Conservation (phyloP, 257 asterid species). For the Nemophila menziesii region DNA sequence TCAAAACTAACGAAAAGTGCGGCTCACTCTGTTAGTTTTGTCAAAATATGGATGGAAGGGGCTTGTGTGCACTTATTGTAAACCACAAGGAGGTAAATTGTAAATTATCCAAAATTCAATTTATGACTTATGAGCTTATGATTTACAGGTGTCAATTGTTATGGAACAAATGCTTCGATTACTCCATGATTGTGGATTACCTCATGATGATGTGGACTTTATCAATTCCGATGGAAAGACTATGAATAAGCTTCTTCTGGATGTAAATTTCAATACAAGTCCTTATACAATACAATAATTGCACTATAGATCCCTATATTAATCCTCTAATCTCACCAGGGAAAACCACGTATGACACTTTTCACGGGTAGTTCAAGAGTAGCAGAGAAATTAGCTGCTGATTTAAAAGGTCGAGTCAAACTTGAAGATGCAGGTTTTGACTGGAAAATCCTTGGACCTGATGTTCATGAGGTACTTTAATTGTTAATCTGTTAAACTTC, state of each 20-base stretch:
- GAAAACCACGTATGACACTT: conserved; percentile 90
- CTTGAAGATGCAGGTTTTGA: conserved; percentile 97
- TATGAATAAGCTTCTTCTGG: conserved; percentile 75
- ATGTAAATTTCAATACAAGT: conserved; percentile 46
- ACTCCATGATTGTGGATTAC: conserved; percentile 90
- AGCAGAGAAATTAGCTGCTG: conserved; percentile 81
- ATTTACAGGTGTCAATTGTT: conserved; percentile 63
- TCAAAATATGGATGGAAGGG: no score
- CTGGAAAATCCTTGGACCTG: conserved; percentile 98
- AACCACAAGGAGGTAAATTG: neutral
- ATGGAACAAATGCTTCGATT: conserved; percentile 91
- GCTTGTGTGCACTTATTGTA: no score
- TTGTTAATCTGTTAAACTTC: neutral
- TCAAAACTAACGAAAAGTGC: no score
- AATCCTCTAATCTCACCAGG: conserved; percentile 32
- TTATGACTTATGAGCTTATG: neutral
- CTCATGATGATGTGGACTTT: conserved; percentile 74
- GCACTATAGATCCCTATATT: neutral
- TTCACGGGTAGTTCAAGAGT: conserved; percentile 91
- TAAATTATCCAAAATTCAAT: neutral
- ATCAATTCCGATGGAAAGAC: conserved; percentile 79
- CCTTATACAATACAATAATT: neutral
- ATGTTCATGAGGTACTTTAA: conserved; percentile 63
- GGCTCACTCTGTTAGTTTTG: no score
- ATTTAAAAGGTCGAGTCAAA: conserved; percentile 69